Evolutionary conservation across 306 rosid species (phyloP).

Genomic region (Elaeagnus macrophylla): DNA sequence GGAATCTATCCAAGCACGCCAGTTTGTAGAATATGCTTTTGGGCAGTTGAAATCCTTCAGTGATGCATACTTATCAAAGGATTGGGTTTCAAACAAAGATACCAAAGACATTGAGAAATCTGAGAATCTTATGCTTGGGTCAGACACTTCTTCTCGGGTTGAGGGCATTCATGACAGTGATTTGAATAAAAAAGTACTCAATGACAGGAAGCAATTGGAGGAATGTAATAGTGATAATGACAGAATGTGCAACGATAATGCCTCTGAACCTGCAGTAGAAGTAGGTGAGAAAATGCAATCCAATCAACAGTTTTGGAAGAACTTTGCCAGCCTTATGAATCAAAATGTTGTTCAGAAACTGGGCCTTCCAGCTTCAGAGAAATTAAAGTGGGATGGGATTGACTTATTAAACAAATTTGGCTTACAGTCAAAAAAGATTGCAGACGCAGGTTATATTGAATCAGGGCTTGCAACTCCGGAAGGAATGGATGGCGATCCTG

Average conservation of each 20-base stretch:
- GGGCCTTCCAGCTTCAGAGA: constrained; percentile 62
- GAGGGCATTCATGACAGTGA: constrained; percentile 28
- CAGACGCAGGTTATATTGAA: constrained; percentile 64
- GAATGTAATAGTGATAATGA: constrained; percentile 22
- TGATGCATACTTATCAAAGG: constrained; percentile 40
- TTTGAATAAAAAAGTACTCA: constrained; percentile 14
- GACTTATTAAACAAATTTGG: constrained; percentile 71
- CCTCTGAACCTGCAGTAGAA: constrained; percentile 25
- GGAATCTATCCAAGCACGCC: constrained; percentile 73
- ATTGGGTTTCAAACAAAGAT: constrained; percentile 24
- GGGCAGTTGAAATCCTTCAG: constrained; percentile 78
- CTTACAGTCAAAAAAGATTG: constrained; percentile 58
- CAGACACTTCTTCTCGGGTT: constrained; percentile 26
- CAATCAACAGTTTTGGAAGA: constrained; percentile 67
- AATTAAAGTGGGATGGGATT: constrained; percentile 84
- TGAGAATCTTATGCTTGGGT: constrained; percentile 21
- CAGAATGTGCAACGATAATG: constrained; percentile 31
- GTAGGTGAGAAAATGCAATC: constrained; percentile 34
- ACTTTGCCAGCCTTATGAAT: constrained; percentile 57
- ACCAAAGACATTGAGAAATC: constrained; percentile 20
- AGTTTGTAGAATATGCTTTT: constrained; percentile 88
- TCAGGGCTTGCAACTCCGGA: constrained; percentile 84
- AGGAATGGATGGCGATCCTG: constrained; percentile 26
- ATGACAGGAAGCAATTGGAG: constrained; percentile 22
- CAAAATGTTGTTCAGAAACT: constrained; percentile 64